Conservation (phyloP, 495 filamentous ascomycete species). For the Talaromyces borbonicus region DNA sequence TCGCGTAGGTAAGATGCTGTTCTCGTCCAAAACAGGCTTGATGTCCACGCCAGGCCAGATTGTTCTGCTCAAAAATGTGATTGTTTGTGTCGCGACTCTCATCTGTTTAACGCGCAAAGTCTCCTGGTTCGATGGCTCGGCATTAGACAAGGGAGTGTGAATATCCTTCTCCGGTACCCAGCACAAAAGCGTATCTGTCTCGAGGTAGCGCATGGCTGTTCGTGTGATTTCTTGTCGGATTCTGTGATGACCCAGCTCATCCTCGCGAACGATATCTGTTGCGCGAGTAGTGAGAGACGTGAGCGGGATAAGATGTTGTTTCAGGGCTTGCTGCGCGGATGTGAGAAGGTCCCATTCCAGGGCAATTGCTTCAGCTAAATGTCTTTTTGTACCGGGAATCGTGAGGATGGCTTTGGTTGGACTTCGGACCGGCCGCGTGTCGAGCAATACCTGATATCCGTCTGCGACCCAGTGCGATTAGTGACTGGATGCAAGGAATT, state of each 20-base stretch:
- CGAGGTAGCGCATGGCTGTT: conserved; percentile 72
- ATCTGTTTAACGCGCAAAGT: conserved; percentile 63
- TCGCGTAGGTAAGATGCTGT: conserved; percentile 57
- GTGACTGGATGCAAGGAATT: neutral
- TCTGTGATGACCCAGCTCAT: conserved; percentile 35
- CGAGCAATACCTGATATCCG: conserved; percentile 67
- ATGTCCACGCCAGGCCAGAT: conserved; percentile 86
- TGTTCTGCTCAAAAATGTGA: conserved; percentile 54
- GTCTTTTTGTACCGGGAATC: conserved; percentile 62
- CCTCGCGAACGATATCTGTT: conserved; percentile 62
- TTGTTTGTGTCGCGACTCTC: conserved; percentile 52
- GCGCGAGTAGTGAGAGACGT: conserved; percentile 76
- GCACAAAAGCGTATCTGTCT: conserved; percentile 91
- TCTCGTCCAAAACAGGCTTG: conserved; percentile 58
- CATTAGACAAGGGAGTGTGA: conserved; percentile 12
- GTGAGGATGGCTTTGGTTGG: conserved; percentile 63
- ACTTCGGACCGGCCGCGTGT: conserved; percentile 66
- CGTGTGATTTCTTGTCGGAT: conserved; percentile 49
- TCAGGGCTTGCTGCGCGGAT: conserved; percentile 65
- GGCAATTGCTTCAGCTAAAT: conserved; percentile 78
- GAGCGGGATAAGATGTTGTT: conserved; percentile 77
- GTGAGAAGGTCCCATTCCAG: conserved; percentile 85
- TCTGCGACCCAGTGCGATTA: conserved; percentile 24
- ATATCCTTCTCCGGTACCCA: conserved; percentile 59
- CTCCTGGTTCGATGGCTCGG: conserved; percentile 21